Conservation (phyloP, 192 early-diverging fungal genomes). For the Jimgerdemannia flammicorona region DNA sequence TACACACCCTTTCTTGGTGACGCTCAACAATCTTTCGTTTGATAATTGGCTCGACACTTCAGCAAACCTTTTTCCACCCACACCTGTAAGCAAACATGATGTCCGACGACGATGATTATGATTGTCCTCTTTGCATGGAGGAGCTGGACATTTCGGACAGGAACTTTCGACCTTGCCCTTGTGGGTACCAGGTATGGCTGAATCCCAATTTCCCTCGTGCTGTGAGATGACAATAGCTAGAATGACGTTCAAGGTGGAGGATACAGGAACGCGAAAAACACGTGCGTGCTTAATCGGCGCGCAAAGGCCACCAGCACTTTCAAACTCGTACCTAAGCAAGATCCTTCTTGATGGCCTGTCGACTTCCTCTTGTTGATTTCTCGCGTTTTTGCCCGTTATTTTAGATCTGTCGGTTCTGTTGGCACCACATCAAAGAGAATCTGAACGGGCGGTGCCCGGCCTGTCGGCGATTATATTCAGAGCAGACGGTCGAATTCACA, state of each 20-base stretch:
- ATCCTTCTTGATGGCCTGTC: background rate
- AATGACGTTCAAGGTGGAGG: too few species aligned
- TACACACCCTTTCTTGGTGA: background rate
- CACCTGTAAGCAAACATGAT: too few species aligned
- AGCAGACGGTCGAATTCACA: conserved; percentile 84
- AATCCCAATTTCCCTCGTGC: background rate
- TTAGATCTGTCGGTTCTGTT: conserved; percentile 98
- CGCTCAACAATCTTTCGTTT: background rate
- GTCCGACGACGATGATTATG: conserved; percentile 88
- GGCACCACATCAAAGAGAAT: conserved; percentile 96
- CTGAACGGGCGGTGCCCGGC: conserved; percentile 94
- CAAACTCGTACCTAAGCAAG: too few species aligned
- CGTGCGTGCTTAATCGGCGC: too few species aligned
- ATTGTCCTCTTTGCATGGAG: conserved; percentile 99
- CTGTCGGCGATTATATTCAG: conserved; percentile 86
- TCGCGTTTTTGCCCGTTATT: conserved; percentile 4
- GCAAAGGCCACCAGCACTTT: too few species aligned
- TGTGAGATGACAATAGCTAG: conserved; percentile 6
- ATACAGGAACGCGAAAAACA: too few species aligned
- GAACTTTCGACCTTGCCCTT: conserved; percentile 96
- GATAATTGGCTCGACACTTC: background rate
- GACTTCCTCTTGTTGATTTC: background rate
- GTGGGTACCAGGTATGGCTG: conserved; percentile 87
- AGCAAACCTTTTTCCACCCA: background rate
- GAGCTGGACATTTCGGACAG: conserved; percentile 96